Base-by-base conservation (phyloP, 495 filamentous ascomycete genomes). In the Ascodesmis nigricans region DNA sequence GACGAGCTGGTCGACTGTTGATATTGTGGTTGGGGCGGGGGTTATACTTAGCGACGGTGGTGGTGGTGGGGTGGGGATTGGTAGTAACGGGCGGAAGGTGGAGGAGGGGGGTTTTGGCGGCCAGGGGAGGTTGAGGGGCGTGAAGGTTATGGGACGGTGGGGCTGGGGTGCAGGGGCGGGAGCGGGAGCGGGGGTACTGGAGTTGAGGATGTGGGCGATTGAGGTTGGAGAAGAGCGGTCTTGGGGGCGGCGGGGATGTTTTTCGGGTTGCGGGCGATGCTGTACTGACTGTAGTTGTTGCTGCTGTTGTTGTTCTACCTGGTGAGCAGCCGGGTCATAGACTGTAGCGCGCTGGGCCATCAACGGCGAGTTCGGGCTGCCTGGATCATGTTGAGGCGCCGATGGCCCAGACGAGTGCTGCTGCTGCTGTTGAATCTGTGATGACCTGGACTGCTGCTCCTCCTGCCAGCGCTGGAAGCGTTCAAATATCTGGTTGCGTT, bases 401-500 rank as follows among this genome's bases (percentile, higher is more conserved):
- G 6, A 11, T 25, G 6, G 23, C 6, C 23, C 23, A 11, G 23
- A 11, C 23, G 11, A 25, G 23, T 25, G 23, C 23, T 25, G 23
- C 23, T 25, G 23, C 23, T 6, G 6, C 6, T 25, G 6, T 11
- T 6, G 6, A 6, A 25, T 25, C 23, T 6, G 6, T 11, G 23
- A 6, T 6, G 6, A 6, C 23, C 23, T 6, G 23, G 11, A 25
- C 23, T 11, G 23, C 23, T 25, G 6, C 23, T 25, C 23, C 6
- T 11, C 11, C 23, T 25, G 23, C 23, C 6, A 25, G 6, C 6
- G 23, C 23, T 37, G 35, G 14, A 26, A 17, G 24, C 16, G 1
- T 21, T 37, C 35, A 21, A 37, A 37, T 15, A 21, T 37, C 24
- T 29, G 29, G 26, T 29, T 37, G 24, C 35, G 35, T 14, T 6